Percentiles rank a stretch among this genome's conserved stretches.
Conservation (phyloP, 2,329 filamentous ascomycete genomes). For the Cyanodermella asteris region DNA sequence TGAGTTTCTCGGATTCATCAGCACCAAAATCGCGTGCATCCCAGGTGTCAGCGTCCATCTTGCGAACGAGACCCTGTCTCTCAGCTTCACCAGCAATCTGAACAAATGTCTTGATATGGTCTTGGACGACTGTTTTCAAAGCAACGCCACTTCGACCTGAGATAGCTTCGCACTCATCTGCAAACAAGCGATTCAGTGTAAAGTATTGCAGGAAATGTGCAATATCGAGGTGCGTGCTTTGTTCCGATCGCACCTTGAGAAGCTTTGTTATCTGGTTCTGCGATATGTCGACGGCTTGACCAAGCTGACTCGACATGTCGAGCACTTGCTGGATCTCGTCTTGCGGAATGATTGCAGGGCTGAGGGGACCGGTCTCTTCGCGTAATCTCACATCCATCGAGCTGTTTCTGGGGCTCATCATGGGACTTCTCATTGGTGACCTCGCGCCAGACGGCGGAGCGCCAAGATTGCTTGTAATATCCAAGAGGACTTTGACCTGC, state of each 20-base stretch:
- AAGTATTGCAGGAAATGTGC: constrained; percentile 40
- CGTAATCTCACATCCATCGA: constrained; percentile 20
- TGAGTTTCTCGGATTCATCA: constrained; percentile 26
- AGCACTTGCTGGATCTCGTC: constrained; percentile 41
- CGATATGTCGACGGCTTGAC: constrained; percentile 44
- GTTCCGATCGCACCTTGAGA: constrained; percentile 39
- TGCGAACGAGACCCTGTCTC: constrained; percentile 32
- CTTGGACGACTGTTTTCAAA: constrained; percentile 38
- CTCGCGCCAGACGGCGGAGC: constrained; percentile 15
- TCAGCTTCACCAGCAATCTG: constrained; percentile 33
- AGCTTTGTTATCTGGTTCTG: constrained; percentile 43
- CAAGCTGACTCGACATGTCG: constrained; percentile 42
- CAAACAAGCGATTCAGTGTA: constrained; percentile 39
- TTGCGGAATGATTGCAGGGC: constrained; percentile 8
- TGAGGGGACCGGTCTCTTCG: constrained; percentile 9
- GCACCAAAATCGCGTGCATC: constrained; percentile 41
- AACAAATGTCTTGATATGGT: constrained; percentile 41
- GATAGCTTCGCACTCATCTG: constrained; percentile 44
- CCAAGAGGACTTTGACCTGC: constrained; percentile 83
- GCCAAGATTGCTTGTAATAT: constrained; percentile 50
- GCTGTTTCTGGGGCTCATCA: constrained; percentile 23
- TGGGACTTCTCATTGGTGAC: constrained; percentile 27
- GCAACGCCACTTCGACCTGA: constrained; percentile 38
- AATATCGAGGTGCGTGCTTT: constrained; percentile 31
- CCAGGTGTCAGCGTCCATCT: constrained; percentile 41